Percentiles rank a stretch among this genome's conserved stretches.
Evolutionary conservation across 805 yeast genomes (phyloP).

Genomic region (Sugiyamaella smithiae): DNA sequence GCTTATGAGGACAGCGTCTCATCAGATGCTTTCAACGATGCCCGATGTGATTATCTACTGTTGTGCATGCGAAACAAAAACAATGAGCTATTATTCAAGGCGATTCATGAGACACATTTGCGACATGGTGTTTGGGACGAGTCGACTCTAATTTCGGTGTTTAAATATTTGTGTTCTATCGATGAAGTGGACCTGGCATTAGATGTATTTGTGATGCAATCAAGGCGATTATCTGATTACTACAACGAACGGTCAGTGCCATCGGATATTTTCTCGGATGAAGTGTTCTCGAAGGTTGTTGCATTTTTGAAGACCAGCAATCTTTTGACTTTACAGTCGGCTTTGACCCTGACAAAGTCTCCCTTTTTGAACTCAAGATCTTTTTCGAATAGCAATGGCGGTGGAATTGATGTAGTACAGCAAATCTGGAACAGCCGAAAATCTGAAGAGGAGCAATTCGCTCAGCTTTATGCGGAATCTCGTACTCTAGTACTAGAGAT

Average conservation of each 20-base stretch:
- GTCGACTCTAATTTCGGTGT: constrained; percentile 25
- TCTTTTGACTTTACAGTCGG: constrained; percentile 15
- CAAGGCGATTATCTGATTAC: constrained; percentile 15
- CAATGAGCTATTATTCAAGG: constrained; percentile 26
- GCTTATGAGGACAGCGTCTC: constrained; percentile 14
- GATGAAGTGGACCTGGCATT: constrained; percentile 29
- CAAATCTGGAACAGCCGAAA: constrained; percentile 26
- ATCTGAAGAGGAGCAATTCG: constrained; percentile 14
- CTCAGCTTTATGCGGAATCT: constrained; percentile 9
- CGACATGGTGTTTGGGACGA: constrained; percentile 32
- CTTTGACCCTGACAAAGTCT: constrained; percentile 19
- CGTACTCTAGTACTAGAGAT: constrained; percentile 16
- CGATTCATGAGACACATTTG: constrained; percentile 30
- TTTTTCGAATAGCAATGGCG: constrained; percentile 15
- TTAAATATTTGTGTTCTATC: constrained; percentile 12
- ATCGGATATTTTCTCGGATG: constrained; percentile 7
- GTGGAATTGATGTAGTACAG: constrained; percentile 23
- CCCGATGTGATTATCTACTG: constrained; percentile 28
- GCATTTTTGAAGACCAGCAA: constrained; percentile 6
- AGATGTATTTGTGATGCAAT: constrained; percentile 30
- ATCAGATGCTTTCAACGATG: constrained; percentile 15
- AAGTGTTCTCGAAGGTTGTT: constrained; percentile 13
- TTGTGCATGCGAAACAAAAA: constrained; percentile 22
- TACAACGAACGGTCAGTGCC: constrained; percentile 1
- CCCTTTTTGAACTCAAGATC: constrained; percentile 20